Evolutionary conservation across 2,329 filamentous ascomycete species (phyloP).

Genomic region (Fusarium protoensiforme): DNA sequence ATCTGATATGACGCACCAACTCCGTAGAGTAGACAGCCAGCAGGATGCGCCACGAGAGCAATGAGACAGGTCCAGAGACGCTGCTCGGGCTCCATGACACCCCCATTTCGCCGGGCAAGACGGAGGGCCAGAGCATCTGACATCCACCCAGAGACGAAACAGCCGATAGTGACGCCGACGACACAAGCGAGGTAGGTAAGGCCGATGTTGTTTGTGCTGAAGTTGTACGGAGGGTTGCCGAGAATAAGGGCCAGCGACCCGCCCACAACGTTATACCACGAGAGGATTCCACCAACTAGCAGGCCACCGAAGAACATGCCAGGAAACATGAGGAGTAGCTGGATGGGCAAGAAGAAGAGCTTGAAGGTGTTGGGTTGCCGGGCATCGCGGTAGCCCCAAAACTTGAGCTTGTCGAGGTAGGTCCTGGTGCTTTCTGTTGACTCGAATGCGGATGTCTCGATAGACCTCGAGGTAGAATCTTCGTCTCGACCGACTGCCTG

Average conservation of each 20-base stretch:
- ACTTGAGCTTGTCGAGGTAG: conserved; percentile 27
- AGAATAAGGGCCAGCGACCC: conserved; percentile 36
- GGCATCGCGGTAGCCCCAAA: conserved; percentile 31
- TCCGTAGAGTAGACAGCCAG: conserved; percentile 38
- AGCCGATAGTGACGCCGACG: conserved; percentile 36
- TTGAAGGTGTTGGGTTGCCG: conserved; percentile 35
- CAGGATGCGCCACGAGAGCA: conserved; percentile 34
- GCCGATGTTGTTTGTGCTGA: conserved; percentile 34
- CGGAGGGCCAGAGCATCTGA: conserved; percentile 30
- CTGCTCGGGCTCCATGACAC: conserved; percentile 42
- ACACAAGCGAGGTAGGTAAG: conserved; percentile 35
- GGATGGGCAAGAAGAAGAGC: conserved; percentile 28
- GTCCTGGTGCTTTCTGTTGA: conserved; percentile 9
- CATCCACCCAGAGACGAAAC: conserved; percentile 37
- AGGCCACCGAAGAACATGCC: conserved; percentile 39
- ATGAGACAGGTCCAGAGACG: conserved; percentile 38
- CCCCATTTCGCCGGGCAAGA: conserved; percentile 35
- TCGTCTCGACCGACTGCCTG: not conserved
- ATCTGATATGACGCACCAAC: conserved; percentile 37
- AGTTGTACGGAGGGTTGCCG: conserved; percentile 38
- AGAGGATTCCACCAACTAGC: conserved; percentile 37
- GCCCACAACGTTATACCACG: conserved; percentile 38
- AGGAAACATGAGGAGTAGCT: conserved; percentile 18
- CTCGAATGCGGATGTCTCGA: not conserved
- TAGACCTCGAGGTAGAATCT: not conserved